phyloP scores from a whole-genome alignment of 305 asterid species.

The Rubia balearica region DNA sequence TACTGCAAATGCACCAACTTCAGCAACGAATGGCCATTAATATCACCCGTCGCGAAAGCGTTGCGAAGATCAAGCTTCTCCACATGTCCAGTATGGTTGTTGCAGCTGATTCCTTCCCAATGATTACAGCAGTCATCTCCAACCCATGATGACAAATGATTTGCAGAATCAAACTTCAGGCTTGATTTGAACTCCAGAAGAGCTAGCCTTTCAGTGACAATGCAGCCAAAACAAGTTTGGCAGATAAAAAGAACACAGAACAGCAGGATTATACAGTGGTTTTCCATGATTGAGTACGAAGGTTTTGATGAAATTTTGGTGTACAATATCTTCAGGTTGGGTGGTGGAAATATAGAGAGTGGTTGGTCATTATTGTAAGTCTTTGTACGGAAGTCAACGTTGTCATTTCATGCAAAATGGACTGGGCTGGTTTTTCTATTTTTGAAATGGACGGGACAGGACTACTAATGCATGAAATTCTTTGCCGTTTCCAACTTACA shows the following conservation, averaged over 20 bases:
- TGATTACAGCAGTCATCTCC: background rate
- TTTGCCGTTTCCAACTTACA: too few species aligned
- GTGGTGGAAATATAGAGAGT: background rate
- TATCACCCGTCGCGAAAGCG: background rate
- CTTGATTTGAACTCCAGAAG: background rate
- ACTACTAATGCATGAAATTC: background rate
- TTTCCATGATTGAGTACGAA: background rate
- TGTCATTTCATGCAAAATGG: too few species aligned
- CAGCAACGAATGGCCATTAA: background rate
- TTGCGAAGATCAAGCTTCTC: slow-evolving; percentile 1
- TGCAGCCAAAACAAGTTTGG: background rate
- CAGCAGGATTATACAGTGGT: background rate
- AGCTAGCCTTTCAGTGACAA: background rate
- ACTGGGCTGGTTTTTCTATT: rapidly evolving
- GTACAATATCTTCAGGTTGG: background rate
- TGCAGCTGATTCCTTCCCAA: slow-evolving; percentile 6
- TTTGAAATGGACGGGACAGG: background rate
- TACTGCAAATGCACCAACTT: slow-evolving; percentile 1
- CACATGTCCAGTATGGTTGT: background rate
- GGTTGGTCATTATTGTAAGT: background rate
- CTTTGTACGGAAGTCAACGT: background rate
- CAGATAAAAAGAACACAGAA: background rate
- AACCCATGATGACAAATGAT: background rate
- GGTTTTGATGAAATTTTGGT: background rate
- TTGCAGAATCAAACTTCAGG: background rate